phyloP scores from a whole-genome alignment of 2,329 filamentous ascomycete species.

The Botrytis hyacinthi region DNA sequence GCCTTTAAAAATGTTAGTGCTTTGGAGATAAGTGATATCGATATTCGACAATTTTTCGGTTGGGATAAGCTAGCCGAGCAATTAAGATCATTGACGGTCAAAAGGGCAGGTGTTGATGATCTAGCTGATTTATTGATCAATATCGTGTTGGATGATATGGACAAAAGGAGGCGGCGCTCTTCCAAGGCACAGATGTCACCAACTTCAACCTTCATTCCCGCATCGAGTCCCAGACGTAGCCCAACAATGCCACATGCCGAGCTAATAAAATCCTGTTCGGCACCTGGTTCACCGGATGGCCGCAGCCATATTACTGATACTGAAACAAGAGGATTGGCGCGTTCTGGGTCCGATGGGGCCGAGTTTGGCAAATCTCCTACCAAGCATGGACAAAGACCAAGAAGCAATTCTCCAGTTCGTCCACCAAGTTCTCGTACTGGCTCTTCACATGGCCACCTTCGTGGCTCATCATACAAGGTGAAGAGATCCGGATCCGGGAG shows the following conservation, averaged over 20 bases:
- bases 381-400: slow-evolving; percentile 47
- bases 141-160: slow-evolving; percentile 94
- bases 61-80: slow-evolving; percentile 95
- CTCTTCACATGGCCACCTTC: slow-evolving; percentile 55
- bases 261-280: slow-evolving; percentile 63
- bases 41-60: slow-evolving; percentile 95
- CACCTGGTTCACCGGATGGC: slow-evolving; percentile 47
- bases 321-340: slow-evolving; percentile 30
- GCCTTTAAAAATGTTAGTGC: slow-evolving; percentile 96
- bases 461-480: slow-evolving; percentile 66
- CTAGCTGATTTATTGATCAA: slow-evolving; percentile 86
- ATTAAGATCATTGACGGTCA: slow-evolving; percentile 82
- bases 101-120: slow-evolving; percentile 83
- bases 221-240: slow-evolving; percentile 58
- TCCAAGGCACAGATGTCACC: slow-evolving; percentile 83
- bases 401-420: slow-evolving; percentile 79
- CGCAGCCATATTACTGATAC: slow-evolving; percentile 38
- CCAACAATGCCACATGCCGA: slow-evolving; percentile 64
- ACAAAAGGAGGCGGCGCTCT: slow-evolving; percentile 82
- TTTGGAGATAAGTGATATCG: slow-evolving; percentile 90
- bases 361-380: slow-evolving; percentile 30
- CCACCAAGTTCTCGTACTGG: slow-evolving; percentile 72
- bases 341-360: slow-evolving; percentile 37
- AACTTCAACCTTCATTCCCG: slow-evolving; percentile 63
- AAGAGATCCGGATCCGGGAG: slow-evolving; percentile 88